Evolutionary conservation across 495 filamentous ascomycete species (phyloP), one percentile per base, ranked within the genome.

Genomic region (Talaromyces wortmannii): DNA sequence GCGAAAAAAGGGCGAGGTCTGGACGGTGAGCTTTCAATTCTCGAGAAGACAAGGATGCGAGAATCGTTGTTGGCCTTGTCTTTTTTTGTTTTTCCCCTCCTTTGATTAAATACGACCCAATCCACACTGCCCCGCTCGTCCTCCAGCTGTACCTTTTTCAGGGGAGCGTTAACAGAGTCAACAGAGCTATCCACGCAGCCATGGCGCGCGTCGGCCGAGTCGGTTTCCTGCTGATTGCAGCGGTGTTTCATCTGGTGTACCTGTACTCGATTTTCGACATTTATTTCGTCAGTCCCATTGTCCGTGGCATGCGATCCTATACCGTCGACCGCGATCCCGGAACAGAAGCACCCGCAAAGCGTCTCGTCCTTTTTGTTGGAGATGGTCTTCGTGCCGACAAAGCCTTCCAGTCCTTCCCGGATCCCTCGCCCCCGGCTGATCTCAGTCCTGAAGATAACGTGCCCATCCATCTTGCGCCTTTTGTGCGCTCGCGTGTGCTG

Each of bases 221-320:
- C 61, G 89, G 87, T 65, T 99, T 99, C 71, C 76, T 97, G 65
- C 86, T 84, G 68, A 85, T 96, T 65, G 95, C 95, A 63, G 78
- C 97, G 64, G 73, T 94, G 47, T 99, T 99, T 66, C 95, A 99
- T 72, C 66, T 97, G 29, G 83, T 96, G 57, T 99, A 99, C 73
- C 87, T 94, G 57, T 91, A 84, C 63, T 96, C 92, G 33, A 99
- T 99, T 59, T 99, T 99, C 70, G 95, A 97, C 67, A 95, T 97
- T 58, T 99, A 99, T 73, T 99, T 99, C 67, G 90, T 97, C 59
- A 96, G 91, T 65, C 95, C 95, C 15, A 95, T 99, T 60, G 95
- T 97, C 40, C 87, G 83, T 78, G 95, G 95, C 63, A 97, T 99
- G 95, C 82, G 78, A 60, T 78, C 89, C 50, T 92, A 88, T 72